Conservation (phyloP, 2,329 filamentous ascomycete species). For the Curvularia verruculosa region DNA sequence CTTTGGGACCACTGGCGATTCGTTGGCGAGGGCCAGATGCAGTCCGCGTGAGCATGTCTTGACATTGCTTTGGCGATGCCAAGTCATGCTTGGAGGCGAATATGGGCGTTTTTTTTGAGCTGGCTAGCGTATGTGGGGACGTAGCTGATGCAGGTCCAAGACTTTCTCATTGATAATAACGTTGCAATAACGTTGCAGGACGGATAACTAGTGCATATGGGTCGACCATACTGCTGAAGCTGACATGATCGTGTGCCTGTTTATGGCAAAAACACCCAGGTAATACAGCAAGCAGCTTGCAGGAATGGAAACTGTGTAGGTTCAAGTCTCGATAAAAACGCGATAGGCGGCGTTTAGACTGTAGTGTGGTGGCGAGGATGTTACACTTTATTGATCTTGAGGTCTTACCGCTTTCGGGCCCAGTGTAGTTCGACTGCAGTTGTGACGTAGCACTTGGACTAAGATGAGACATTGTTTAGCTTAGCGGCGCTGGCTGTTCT, state of each 20-base stretch:
- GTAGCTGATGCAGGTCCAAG: conserved; percentile 26
- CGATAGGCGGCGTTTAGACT: neutral
- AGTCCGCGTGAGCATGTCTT: conserved; percentile 23
- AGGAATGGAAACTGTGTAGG: neutral
- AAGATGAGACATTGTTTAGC: neutral
- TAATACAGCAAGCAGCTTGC: neutral
- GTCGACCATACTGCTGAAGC: conserved; percentile 25
- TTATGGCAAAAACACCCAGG: conserved; percentile 30
- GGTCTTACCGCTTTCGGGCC: neutral
- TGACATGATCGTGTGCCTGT: conserved; percentile 23
- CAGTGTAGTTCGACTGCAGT: neutral
- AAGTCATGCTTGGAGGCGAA: conserved; percentile 4
- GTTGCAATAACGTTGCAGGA: conserved; percentile 22
- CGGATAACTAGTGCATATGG: conserved; percentile 41
- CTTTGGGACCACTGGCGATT: conserved; percentile 21
- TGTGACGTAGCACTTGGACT: neutral
- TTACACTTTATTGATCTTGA: neutral
- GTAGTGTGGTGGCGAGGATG: neutral
- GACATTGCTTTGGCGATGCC: conserved; percentile 15
- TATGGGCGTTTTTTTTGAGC: conserved; percentile 25
- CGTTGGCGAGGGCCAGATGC: conserved; percentile 5
- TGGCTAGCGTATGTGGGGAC: conserved; percentile 42
- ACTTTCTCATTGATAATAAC: conserved; percentile 22
- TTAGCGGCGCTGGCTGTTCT: neutral
- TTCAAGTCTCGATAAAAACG: neutral